These are phyloP conservation scores for Alternaria arbusti DNA, from an alignment of 2,329 filamentous ascomycete species.

Conservation along the genomic window DNA sequence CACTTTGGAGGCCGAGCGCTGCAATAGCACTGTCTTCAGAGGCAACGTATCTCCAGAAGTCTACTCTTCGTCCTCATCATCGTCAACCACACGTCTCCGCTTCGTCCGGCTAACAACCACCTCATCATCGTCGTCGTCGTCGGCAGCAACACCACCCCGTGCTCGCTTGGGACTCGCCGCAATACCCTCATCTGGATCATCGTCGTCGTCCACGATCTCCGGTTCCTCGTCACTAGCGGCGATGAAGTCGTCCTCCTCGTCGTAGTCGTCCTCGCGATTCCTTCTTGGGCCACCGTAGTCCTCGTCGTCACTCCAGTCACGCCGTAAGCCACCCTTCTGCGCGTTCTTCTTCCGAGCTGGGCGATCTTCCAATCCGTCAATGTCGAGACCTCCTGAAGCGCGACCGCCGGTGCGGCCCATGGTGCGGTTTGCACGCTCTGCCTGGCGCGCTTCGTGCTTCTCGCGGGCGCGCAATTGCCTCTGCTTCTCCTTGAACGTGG, in stretches of 20 bases:
- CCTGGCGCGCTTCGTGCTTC: conserved; percentile 69
- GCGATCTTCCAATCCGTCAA: conserved; percentile 63
- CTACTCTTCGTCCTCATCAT: conserved; percentile 57
- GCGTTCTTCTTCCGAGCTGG: conserved; percentile 36
- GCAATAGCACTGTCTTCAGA: background rate
- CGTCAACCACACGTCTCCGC: conserved; percentile 55
- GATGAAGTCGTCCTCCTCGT: conserved; percentile 80
- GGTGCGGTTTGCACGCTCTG: conserved; percentile 60
- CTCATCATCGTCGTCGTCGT: conserved; percentile 46
- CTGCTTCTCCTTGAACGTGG: conserved; percentile 75
- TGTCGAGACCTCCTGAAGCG: conserved; percentile 64
- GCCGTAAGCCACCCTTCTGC: conserved; percentile 49
- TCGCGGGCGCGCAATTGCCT: conserved; percentile 68
- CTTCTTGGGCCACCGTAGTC: conserved; percentile 71
- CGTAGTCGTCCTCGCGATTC: conserved; percentile 75
- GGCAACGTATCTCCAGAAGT: background rate
- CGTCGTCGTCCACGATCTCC: conserved; percentile 66
- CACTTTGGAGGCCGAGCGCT: rapidly evolving
- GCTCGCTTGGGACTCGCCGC: conserved; percentile 51
- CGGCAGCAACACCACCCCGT: conserved; percentile 35
- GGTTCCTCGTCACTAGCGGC: conserved; percentile 77
- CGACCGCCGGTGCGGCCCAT: conserved; percentile 59
- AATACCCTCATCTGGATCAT: conserved; percentile 56
- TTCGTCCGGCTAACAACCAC: conserved; percentile 40
- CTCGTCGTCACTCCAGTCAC: conserved; percentile 72